phyloP scores from a whole-genome alignment of 345 rosid genomes.

The Dipteronia sinensis region DNA sequence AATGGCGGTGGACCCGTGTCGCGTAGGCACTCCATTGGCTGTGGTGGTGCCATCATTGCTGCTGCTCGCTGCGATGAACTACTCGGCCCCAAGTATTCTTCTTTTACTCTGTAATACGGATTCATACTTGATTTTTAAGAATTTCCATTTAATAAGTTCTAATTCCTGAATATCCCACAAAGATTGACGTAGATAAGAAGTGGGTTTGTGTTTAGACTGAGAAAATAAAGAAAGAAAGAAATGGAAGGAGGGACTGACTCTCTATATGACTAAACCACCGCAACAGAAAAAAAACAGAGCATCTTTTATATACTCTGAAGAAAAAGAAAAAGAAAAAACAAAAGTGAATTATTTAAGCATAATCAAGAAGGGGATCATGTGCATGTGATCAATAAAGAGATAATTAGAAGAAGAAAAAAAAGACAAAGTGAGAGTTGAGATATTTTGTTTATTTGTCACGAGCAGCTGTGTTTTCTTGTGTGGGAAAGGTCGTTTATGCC shows the following conservation, averaged over 20 bases:
- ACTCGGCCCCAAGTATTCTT: constrained; percentile 39
- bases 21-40: constrained; percentile 75
- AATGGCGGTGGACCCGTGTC: constrained; percentile 85
- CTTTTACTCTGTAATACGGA: constrained; percentile 42
- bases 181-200: not conserved
- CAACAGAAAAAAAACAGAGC: constrained; percentile 7
- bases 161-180: not conserved
- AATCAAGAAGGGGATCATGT: not conserved
- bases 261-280: not conserved
- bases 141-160: not conserved
- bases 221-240: not conserved
- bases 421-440: not conserved
- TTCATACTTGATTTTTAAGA: constrained; percentile 40
- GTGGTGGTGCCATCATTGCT: constrained; percentile 32
- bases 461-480: not conserved
- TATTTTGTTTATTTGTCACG: not conserved
- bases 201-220: not conserved
- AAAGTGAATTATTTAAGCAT: not conserved
- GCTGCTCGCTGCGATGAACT: constrained; percentile 20
- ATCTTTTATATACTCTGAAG: not conserved
- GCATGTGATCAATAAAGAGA: not conserved
- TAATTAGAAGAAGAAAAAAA: not conserved
- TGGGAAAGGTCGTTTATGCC: constrained; percentile 27
- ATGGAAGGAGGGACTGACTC: not conserved
- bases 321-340: not conserved